phyloP scores from a whole-genome alignment of 768 basidiomycete genomes.

The Mycena crocata region DNA sequence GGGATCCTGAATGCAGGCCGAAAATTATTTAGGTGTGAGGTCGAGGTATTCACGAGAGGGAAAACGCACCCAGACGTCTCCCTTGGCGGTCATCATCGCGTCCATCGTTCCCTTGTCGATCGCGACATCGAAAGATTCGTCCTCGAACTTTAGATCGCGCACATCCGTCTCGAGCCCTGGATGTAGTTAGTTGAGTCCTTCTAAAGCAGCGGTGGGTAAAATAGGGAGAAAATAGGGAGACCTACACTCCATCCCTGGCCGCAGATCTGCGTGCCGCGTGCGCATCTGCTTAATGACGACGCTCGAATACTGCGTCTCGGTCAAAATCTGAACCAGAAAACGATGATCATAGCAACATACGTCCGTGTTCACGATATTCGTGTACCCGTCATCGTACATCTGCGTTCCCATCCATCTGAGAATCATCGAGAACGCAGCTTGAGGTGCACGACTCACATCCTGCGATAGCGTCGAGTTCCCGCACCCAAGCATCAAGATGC shows the following conservation, averaged over 20 bases:
- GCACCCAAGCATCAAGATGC: slow-evolving; percentile 85
- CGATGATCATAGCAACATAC: slow-evolving; percentile 59
- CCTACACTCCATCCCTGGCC: slow-evolving; percentile 80
- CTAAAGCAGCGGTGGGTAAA: not conserved
- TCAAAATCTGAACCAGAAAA: no score
- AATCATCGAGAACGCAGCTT: not conserved
- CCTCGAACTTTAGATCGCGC: slow-evolving; percentile 70
- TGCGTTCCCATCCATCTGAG: slow-evolving; percentile 40
- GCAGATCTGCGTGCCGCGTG: slow-evolving; percentile 55
- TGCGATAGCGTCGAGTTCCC: slow-evolving; percentile 87
- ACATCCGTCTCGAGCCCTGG: slow-evolving; percentile 91
- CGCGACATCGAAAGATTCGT: slow-evolving; percentile 77
- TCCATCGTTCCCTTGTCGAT: slow-evolving; percentile 96
- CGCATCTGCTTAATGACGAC: slow-evolving; percentile 83
- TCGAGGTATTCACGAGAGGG: not conserved
- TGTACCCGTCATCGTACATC: slow-evolving; percentile 93
- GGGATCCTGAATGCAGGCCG: slow-evolving; percentile 66
- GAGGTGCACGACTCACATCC: slow-evolving; percentile 58
- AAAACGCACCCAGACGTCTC: slow-evolving; percentile 79
- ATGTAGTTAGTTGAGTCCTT: no score
- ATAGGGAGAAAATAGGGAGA: not conserved
- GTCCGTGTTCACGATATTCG: slow-evolving; percentile 82
- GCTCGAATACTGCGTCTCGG: slow-evolving; percentile 75
- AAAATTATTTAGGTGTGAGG: not conserved
- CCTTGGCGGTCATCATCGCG: slow-evolving; percentile 87